phyloP scores from a whole-genome alignment of 2,329 filamentous ascomycete species.

The Phialophora tarda region DNA sequence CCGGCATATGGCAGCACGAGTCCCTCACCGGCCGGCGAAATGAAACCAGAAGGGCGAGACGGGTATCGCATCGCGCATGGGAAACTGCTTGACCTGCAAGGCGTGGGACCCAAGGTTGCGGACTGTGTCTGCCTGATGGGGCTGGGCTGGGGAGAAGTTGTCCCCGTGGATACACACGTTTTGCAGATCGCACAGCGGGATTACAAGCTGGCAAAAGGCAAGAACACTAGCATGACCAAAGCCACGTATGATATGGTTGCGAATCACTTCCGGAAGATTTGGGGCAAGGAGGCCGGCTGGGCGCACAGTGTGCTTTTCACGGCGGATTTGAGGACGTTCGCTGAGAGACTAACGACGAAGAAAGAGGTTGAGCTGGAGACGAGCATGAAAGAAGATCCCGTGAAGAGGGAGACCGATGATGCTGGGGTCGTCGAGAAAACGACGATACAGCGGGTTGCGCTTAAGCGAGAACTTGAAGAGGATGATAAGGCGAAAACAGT shows the following conservation, averaged over 20 bases:
- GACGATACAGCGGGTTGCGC: slow-evolving; percentile 24
- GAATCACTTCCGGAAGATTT: slow-evolving; percentile 84
- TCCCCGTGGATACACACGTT: slow-evolving; percentile 96
- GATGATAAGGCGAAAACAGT: slow-evolving; percentile 30
- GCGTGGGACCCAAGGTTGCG: slow-evolving; percentile 94
- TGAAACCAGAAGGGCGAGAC: slow-evolving; percentile 58
- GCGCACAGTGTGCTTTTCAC: slow-evolving; percentile 97
- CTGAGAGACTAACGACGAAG: slow-evolving; percentile 62
- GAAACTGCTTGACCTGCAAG: slow-evolving; percentile 76
- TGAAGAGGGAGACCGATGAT: slow-evolving; percentile 42
- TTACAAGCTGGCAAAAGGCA: slow-evolving; percentile 86
- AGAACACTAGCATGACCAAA: slow-evolving; percentile 84
- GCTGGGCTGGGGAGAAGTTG: slow-evolving; percentile 90
- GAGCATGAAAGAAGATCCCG: slow-evolving; percentile 44
- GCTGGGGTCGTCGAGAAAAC: slow-evolving; percentile 28
- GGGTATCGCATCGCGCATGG: slow-evolving; percentile 83
- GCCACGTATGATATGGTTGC: slow-evolving; percentile 87
- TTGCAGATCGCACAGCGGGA: slow-evolving; percentile 98
- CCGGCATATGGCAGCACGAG: slow-evolving; percentile 61
- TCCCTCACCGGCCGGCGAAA: slow-evolving; percentile 53
- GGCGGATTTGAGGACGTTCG: slow-evolving; percentile 85
- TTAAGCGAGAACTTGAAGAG: slow-evolving; percentile 36
- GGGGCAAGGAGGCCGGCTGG: slow-evolving; percentile 96
- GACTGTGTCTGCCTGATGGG: slow-evolving; percentile 98
- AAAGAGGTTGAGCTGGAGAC: slow-evolving; percentile 44